phyloP scores from a whole-genome alignment of 1,284 basidiomycete species.

The Ceratobasidium sp. region DNA sequence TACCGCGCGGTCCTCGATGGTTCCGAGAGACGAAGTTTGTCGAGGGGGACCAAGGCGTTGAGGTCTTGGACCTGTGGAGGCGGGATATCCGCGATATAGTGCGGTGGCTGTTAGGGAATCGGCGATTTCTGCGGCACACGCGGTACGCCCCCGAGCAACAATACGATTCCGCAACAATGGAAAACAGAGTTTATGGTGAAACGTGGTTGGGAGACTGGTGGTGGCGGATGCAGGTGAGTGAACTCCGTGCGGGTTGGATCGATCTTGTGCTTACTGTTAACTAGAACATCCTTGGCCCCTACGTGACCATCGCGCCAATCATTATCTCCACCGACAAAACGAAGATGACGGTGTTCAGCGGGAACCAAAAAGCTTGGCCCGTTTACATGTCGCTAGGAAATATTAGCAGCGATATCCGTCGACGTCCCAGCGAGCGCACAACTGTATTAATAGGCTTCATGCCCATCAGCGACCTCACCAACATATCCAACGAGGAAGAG shows the following conservation, averaged over 20 bases:
- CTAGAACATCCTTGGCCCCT: constrained; percentile 29
- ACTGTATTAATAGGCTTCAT: constrained; percentile 42
- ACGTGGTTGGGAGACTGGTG: constrained; percentile 42
- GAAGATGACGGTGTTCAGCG: background rate
- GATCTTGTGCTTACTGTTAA: background rate
- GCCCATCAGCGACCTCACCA: constrained; percentile 21
- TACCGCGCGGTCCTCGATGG: constrained; percentile 53
- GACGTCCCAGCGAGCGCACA: constrained; percentile 9
- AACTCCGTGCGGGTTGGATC: background rate
- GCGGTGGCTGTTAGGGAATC: constrained; percentile 49
- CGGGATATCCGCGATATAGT: constrained; percentile 57
- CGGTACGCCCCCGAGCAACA: constrained; percentile 29
- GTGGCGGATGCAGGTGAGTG: constrained; percentile 45
- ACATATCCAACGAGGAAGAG: background rate
- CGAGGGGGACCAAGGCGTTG: constrained; percentile 50
- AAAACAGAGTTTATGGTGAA: constrained; percentile 26
- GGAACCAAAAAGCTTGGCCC: background rate
- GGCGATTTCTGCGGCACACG: constrained; percentile 18
- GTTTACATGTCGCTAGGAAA: constrained; percentile 46
- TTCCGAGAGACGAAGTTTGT: constrained; percentile 50
- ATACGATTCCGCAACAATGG: background rate
- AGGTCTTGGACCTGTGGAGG: constrained; percentile 55
- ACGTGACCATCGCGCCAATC: background rate
- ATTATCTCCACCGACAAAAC: constrained; percentile 21
- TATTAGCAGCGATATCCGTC: constrained; percentile 38